Evolutionary conservation across 2,329 filamentous ascomycete species (phyloP).

Genomic region (Myriosclerotinia curreyana): DNA sequence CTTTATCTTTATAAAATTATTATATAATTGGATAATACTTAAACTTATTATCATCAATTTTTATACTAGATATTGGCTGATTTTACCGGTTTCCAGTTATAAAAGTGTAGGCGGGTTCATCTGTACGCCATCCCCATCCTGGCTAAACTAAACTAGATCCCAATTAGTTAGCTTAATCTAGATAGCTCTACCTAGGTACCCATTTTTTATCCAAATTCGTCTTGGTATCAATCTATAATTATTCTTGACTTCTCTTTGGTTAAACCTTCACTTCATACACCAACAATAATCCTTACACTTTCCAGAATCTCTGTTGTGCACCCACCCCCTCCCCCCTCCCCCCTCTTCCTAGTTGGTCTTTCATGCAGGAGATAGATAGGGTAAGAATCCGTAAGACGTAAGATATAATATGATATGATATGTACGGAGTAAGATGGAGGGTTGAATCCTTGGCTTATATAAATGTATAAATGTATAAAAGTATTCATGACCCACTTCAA

Average conservation of each 20-base stretch:
- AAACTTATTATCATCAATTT: no score
- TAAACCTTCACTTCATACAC: neutral
- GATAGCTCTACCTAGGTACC: neutral
- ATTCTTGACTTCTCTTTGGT: slow-evolving; percentile 3
- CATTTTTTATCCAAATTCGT: neutral
- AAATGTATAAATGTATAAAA: neutral
- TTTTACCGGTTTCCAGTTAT: no score
- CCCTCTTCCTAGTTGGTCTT: neutral
- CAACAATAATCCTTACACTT: neutral
- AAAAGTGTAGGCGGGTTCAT: no score
- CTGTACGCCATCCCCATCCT: neutral
- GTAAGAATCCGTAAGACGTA: no score
- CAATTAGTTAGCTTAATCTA: neutral
- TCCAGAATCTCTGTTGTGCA: no score
- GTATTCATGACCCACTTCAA: no score
- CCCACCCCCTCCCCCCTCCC: no score
- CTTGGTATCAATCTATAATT: neutral
- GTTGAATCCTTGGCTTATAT: neutral
- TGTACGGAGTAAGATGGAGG: no score
- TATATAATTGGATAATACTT: no score
- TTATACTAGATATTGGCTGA: no score
- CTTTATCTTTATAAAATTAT: no score
- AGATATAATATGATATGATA: no score
- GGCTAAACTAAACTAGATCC: neutral
- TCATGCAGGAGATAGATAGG: neutral